These are phyloP conservation scores for Leptographium lundbergii DNA, from an alignment of 2,329 filamentous ascomycete species.

Conservation along the genomic window DNA sequence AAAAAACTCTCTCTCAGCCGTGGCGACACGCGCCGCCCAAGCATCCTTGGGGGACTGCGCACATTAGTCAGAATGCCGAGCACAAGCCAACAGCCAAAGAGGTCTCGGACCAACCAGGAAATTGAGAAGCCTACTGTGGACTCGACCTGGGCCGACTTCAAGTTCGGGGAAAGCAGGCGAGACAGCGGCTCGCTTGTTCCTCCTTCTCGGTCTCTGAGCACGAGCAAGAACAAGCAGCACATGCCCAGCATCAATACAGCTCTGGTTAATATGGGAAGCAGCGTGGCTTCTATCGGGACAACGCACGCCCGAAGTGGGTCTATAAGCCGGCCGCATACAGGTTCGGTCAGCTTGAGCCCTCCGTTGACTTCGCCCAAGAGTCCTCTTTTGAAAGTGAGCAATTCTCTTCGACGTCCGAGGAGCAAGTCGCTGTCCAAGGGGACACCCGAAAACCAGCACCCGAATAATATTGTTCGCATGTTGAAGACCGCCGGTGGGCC, in stretches of 20 bases:
- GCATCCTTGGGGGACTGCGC: conserved; percentile 39
- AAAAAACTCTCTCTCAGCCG: conserved; percentile 47
- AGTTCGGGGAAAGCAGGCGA: conserved; percentile 17
- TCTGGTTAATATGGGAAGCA: conserved; percentile 40
- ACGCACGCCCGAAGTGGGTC: conserved; percentile 47
- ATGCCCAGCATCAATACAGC: conserved; percentile 47
- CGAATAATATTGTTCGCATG: conserved; percentile 35
- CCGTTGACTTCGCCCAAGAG: conserved; percentile 30
- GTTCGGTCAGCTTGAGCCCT: conserved; percentile 21
- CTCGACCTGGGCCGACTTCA: conserved; percentile 12
- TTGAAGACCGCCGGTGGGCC: conserved; percentile 41
- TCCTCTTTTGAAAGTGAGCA: conserved; percentile 34
- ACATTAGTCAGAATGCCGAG: conserved; percentile 39
- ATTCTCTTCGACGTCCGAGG: conserved; percentile 37
- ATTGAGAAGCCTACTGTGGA: conserved; percentile 23
- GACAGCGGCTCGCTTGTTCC: conserved; percentile 33
- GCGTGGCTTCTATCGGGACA: conserved; percentile 42
- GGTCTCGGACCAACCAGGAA: conserved; percentile 26
- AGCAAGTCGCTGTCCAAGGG: conserved; percentile 40
- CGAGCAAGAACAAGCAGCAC: conserved; percentile 32
- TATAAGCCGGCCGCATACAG: conserved; percentile 26
- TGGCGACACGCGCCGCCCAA: conserved; percentile 34
- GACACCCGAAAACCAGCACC: conserved; percentile 22
- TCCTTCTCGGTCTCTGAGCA: conserved; percentile 37
- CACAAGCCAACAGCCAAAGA: conserved; percentile 29